Percentiles rank a stretch among this genome's conserved stretches.
These are phyloP conservation scores for Metschnikowia anglica DNA, from an alignment of 805 yeast species.

Conservation along the genomic window DNA sequence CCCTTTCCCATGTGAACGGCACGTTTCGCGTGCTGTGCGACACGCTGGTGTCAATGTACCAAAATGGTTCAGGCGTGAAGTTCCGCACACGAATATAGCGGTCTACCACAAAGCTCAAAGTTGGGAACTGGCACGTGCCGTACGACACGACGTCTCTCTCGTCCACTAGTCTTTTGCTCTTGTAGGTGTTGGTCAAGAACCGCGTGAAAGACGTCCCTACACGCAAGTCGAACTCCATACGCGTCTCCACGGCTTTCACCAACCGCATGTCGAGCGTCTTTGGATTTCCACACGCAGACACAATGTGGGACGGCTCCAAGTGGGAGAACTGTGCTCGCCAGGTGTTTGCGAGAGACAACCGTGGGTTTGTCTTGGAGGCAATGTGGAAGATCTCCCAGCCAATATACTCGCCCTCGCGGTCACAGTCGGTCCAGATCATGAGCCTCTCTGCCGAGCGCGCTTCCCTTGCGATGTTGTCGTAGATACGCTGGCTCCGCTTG, in stretches of 20 bases:
- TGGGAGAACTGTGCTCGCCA: constrained; percentile 87
- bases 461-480: constrained; percentile 65
- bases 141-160: constrained; percentile 58
- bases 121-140: constrained; percentile 96
- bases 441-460: constrained; percentile 58
- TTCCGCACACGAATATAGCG: constrained; percentile 71
- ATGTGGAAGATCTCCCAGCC: constrained; percentile 55
- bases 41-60: constrained; percentile 63
- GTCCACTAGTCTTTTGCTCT: constrained; percentile 32
- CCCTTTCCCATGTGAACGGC: constrained; percentile 68
- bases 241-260: constrained; percentile 79
- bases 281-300: constrained; percentile 73
- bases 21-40: constrained; percentile 40
- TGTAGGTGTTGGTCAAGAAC: constrained; percentile 58
- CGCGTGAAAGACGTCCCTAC: constrained; percentile 91
- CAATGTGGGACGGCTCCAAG: constrained; percentile 70
- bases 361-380: constrained; percentile 54
- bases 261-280: constrained; percentile 59
- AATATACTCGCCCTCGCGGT: constrained; percentile 27
- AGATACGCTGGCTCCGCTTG: constrained; percentile 36
- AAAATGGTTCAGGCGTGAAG: constrained; percentile 76
- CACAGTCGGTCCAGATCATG: constrained; percentile 97
- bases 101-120: constrained; percentile 94
- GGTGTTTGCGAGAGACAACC: constrained; percentile 45
- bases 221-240: constrained; percentile 84